These are phyloP conservation scores for Boletus rex-veris DNA, from an alignment of 768 basidiomycete species.

Conservation along the genomic window DNA sequence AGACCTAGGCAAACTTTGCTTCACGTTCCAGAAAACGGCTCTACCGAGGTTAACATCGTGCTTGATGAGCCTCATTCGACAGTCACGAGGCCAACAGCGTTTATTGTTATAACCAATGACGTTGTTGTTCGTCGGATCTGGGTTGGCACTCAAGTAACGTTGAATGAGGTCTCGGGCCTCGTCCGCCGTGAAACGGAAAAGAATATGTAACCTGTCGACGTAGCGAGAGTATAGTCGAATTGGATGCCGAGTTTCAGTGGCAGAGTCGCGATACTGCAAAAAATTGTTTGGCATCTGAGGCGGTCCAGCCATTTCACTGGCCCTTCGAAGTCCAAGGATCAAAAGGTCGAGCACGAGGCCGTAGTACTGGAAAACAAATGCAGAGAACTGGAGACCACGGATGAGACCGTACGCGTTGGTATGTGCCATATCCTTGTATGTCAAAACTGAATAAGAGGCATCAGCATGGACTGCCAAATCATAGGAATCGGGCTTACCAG, in stretches of 20 bases:
- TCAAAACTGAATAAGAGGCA: conserved; percentile 47
- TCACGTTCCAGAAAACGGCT: conserved; percentile 99
- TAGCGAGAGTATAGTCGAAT: conserved; percentile 97
- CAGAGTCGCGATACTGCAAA: conserved; percentile 92
- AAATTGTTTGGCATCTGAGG: conserved; percentile 98
- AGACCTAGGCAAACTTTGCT: conserved; percentile 92
- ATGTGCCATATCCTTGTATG: conserved; percentile 98
- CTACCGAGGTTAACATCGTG: conserved; percentile 98
- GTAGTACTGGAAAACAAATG: conserved; percentile 99
- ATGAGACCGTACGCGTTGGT: conserved; percentile 97
- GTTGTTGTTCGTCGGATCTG: conserved; percentile 98
- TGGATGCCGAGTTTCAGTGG: conserved; percentile 96
- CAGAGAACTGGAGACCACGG: conserved; percentile 96
- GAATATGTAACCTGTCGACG: conserved; percentile 89
- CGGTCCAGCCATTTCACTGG: conserved; percentile 98
- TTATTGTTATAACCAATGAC: conserved; percentile 99
- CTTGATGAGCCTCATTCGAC: conserved; percentile 98
- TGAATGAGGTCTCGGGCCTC: conserved; percentile 98
- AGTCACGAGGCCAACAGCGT: conserved; percentile 98
- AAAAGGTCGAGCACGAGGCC: conserved; percentile 93
- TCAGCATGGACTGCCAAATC: not conserved
- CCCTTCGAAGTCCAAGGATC: conserved; percentile 94
- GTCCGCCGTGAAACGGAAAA: conserved; percentile 97
- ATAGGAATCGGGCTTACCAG: conserved; percentile 39
- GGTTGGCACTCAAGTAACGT: conserved; percentile 94